Percentiles rank a stretch among this genome's conserved stretches.
Conservation (phyloP, 768 basidiomycete species). For the Suillus paluster region DNA sequence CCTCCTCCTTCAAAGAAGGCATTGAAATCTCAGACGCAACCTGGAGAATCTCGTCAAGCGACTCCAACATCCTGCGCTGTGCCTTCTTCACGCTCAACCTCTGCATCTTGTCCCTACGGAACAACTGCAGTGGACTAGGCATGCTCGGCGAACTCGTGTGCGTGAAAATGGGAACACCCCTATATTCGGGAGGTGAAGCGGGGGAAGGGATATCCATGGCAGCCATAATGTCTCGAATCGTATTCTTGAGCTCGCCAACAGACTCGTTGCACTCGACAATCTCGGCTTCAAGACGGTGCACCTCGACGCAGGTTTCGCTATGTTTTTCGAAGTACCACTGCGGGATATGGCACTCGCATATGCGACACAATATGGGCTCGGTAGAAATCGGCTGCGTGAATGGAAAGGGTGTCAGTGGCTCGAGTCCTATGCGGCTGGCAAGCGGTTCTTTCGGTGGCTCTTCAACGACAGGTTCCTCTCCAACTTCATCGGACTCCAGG, state of each 20-base stretch:
- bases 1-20: slow-evolving; percentile 90
- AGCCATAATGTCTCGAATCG: slow-evolving; percentile 77
- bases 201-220: slow-evolving; percentile 78
- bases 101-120: slow-evolving; percentile 79
- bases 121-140: slow-evolving; percentile 76
- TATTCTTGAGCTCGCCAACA: slow-evolving; percentile 83
- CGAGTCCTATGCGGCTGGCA: slow-evolving; percentile 42
- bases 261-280: slow-evolving; percentile 94
- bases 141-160: slow-evolving; percentile 74
- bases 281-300: slow-evolving; percentile 94
- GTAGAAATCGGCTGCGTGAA: slow-evolving; percentile 78
- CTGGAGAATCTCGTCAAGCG: slow-evolving; percentile 85
- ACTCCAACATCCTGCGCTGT: slow-evolving; percentile 80
- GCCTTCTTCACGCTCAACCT: slow-evolving; percentile 80
- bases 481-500: slow-evolving; percentile 51
- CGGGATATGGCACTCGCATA: slow-evolving; percentile 95
- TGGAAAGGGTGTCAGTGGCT: slow-evolving; percentile 72
- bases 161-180: slow-evolving; percentile 82
- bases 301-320: slow-evolving; percentile 97
- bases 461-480: slow-evolving; percentile 39
- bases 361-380: slow-evolving; percentile 90
- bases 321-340: slow-evolving; percentile 99
- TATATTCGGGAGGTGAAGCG: slow-evolving; percentile 75
- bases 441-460: slow-evolving; percentile 41
- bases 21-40: slow-evolving; percentile 81